Evolutionary conservation across 1,284 basidiomycete genomes (phyloP).

Genomic region (Ceratobasidium sp.): DNA sequence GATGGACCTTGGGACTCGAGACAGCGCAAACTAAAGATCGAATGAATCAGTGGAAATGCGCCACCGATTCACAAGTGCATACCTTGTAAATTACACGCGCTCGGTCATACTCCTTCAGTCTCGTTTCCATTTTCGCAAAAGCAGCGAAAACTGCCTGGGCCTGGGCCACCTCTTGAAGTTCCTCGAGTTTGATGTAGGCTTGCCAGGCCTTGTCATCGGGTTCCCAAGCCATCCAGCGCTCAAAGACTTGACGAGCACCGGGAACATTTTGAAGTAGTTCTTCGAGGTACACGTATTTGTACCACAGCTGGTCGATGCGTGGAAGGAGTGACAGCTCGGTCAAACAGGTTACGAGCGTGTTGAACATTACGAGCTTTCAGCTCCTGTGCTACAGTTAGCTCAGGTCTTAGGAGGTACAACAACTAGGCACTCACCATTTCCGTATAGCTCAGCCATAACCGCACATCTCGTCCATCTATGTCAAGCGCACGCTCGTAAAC

Average conservation of each 20-base stretch:
- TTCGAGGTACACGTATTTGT: conserved; percentile 99
- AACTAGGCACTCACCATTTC: conserved; percentile 69
- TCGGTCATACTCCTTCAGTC: conserved; percentile 95
- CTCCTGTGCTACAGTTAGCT: conserved; percentile 61
- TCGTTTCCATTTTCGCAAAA: conserved; percentile 98
- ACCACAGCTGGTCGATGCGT: conserved; percentile 95
- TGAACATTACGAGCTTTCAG: conserved; percentile 97
- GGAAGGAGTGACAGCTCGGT: conserved; percentile 97
- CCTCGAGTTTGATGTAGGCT: conserved; percentile 97
- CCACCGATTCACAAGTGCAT: conserved; percentile 45
- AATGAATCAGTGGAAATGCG: neutral
- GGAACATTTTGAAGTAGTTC: conserved; percentile 96
- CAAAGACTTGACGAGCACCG: conserved; percentile 96
- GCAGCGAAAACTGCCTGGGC: conserved; percentile 95
- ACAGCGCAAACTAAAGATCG: conserved; percentile 81
- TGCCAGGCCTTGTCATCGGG: conserved; percentile 99
- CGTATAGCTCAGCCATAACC: conserved; percentile 96
- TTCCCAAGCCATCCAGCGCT: conserved; percentile 99
- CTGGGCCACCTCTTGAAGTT: conserved; percentile 93
- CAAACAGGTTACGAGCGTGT: conserved; percentile 95
- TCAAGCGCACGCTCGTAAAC: conserved; percentile 97
- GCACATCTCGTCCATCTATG: conserved; percentile 88
- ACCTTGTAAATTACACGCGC: conserved; percentile 98
- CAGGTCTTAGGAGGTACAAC: neutral
- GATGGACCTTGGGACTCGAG: conserved; percentile 90